Conservation (phyloP, 495 filamentous ascomycete species). For the Talaromyces trachyspermus region DNA sequence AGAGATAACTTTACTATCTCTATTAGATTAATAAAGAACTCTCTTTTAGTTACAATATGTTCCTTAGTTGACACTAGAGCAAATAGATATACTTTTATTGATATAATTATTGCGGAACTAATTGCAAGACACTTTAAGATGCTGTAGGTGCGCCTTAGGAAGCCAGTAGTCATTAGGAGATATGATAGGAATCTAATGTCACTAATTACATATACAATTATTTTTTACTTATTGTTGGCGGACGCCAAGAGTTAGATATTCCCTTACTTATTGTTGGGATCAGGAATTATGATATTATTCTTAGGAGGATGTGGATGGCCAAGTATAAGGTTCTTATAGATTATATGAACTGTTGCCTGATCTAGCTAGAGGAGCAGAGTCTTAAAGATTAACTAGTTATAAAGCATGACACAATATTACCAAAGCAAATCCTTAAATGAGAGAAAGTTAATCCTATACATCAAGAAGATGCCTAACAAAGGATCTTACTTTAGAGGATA, state of each 20-base stretch:
- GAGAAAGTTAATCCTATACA: too few relatives aligned
- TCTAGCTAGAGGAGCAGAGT: neutral
- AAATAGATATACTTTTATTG: slow-evolving; percentile 2
- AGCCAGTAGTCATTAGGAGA: slow-evolving; percentile 24
- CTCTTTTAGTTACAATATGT: neutral
- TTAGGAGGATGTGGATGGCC: slow-evolving; percentile 1
- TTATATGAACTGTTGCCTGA: neutral
- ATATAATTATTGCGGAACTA: neutral
- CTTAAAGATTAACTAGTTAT: neutral
- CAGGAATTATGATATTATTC: slow-evolving; percentile 8
- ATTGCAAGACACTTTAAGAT: too few relatives aligned
- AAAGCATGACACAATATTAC: neutral
- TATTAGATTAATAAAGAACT: slow-evolving; percentile 8
- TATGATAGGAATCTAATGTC: slow-evolving; percentile 15
- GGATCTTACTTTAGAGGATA: too few relatives aligned
- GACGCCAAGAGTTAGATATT: neutral
- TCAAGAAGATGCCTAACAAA: too few relatives aligned
- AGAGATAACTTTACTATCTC: slow-evolving; percentile 10
- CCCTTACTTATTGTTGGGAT: slow-evolving; percentile 6
- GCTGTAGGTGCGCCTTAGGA: too few relatives aligned
- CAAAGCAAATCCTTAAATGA: neutral
- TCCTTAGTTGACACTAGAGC: slow-evolving; percentile 5
- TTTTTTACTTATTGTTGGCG: neutral
- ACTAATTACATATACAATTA: slow-evolving; percentile 5
- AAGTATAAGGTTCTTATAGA: neutral